Conservation (phyloP, 139 green algal species). For the Mesotaenium endlicherianum region DNA sequence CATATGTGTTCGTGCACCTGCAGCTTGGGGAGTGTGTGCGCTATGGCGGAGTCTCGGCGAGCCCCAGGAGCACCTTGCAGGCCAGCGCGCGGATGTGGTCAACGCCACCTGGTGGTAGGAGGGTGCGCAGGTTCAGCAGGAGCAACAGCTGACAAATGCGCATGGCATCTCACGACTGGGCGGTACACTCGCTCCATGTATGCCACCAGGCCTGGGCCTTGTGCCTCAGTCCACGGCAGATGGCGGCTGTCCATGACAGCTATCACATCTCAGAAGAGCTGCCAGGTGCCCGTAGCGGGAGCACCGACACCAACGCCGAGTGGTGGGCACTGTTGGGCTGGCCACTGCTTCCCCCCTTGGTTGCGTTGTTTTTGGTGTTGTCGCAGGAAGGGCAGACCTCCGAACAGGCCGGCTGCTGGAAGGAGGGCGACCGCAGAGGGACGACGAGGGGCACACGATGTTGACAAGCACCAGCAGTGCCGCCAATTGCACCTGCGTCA, state of each 20-base stretch:
- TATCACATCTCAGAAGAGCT: background rate
- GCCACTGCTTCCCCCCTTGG: background rate
- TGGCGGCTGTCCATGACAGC: conserved; percentile 34
- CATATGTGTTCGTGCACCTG: conserved; percentile 65
- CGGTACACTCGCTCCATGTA: conserved; percentile 58
- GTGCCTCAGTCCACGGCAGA: conserved; percentile 5
- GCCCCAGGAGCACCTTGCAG: conserved; percentile 56
- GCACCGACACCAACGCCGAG: background rate
- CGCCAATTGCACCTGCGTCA: conserved; percentile 50
- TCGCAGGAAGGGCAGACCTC: background rate
- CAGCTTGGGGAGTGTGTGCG: conserved; percentile 70
- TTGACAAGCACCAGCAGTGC: conserved; percentile 65
- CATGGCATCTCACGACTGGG: conserved; percentile 55
- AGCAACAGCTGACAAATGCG: conserved; percentile 55
- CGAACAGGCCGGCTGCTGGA: no score
- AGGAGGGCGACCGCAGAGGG: conserved; percentile 18
- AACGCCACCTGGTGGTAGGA: conserved; percentile 18
- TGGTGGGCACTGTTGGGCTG: background rate
- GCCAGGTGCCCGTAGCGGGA: background rate
- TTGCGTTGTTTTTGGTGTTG: background rate
- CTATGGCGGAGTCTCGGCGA: conserved; percentile 63
- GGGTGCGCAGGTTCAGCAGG: conserved; percentile 27
- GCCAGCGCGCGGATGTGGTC: conserved; percentile 57
- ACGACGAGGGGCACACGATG: conserved; percentile 55
- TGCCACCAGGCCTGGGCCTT: conserved; percentile 24